These are phyloP conservation scores for Cetradonia linearis DNA, from an alignment of 495 filamentous ascomycete species.

Conservation along the genomic window DNA sequence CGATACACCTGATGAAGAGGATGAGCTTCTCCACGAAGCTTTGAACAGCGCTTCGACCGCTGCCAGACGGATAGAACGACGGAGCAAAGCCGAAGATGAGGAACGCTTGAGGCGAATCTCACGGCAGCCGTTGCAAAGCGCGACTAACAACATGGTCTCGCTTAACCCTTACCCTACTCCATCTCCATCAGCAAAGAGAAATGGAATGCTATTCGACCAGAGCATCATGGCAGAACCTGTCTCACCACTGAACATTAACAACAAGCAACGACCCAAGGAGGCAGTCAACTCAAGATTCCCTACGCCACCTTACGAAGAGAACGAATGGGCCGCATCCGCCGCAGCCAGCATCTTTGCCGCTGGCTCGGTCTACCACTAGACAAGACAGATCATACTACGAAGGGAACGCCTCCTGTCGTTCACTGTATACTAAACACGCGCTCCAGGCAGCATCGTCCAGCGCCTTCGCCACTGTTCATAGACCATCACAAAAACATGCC, in stretches of 20 bases:
- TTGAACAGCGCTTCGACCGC: slow-evolving; percentile 50
- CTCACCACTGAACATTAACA: slow-evolving; percentile 41
- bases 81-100: slow-evolving; percentile 31
- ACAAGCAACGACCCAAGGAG: slow-evolving; percentile 37
- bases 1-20: slow-evolving; percentile 93
- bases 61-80: slow-evolving; percentile 42
- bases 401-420: slow-evolving; percentile 3
- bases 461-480: slow-evolving; percentile 1
- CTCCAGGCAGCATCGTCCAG: background rate
- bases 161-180: slow-evolving; percentile 85
- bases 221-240: slow-evolving; percentile 52
- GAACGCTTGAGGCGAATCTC: slow-evolving; percentile 37
- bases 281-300: slow-evolving; percentile 71
- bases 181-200: slow-evolving; percentile 75
- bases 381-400: background rate
- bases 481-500: background rate
- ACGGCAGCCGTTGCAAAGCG: slow-evolving; percentile 39
- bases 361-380: slow-evolving; percentile 39
- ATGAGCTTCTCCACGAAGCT: slow-evolving; percentile 86
- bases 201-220: slow-evolving; percentile 59
- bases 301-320: slow-evolving; percentile 88
- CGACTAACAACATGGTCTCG: slow-evolving; percentile 47
- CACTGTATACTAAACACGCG: background rate
- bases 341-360: slow-evolving; percentile 66
- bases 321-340: slow-evolving; percentile 77